Conservation (phyloP, 164 flowering plant species). For the Vitis rotundifolia region DNA sequence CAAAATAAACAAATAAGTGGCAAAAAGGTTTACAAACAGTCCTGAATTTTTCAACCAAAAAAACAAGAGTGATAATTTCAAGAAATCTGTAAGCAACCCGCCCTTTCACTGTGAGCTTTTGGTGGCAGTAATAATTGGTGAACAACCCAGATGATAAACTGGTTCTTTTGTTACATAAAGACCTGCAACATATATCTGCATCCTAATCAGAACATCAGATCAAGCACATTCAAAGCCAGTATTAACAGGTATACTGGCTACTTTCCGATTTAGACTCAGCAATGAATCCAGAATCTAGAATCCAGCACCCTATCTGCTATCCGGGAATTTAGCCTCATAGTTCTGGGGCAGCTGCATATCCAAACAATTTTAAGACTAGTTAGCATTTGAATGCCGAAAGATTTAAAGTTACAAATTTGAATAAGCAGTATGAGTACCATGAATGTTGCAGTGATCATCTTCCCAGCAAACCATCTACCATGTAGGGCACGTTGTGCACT, state of each 20-base stretch:
- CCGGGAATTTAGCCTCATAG: constrained; percentile 73
- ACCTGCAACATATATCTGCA: not conserved
- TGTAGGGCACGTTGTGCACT: constrained; percentile 78
- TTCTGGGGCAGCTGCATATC: constrained; percentile 52
- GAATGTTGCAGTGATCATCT: constrained; percentile 89
- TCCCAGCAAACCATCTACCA: constrained; percentile 97
- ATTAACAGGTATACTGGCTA: too few relatives aligned
- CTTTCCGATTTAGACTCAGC: too few relatives aligned
- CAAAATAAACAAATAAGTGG: too few relatives aligned
- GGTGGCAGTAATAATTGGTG: too few relatives aligned
- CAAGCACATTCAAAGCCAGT: not conserved
- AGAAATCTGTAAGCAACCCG: too few relatives aligned
- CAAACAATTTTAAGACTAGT: not conserved
- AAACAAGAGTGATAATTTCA: too few relatives aligned
- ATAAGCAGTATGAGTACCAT: constrained; percentile 48
- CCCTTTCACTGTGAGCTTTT: too few relatives aligned
- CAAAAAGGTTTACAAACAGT: too few relatives aligned
- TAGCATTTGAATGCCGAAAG: not conserved
- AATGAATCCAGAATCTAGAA: too few relatives aligned
- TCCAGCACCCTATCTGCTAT: constrained; percentile 38
- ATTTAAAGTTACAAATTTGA: not conserved
- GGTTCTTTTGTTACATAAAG: not conserved
- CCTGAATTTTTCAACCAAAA: too few relatives aligned
- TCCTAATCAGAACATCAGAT: too few relatives aligned
- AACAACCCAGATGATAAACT: too few relatives aligned